A percentile compares a stretch with the other conserved stretches of the same genome.
Conservation (phyloP, 805 yeast species). For the Candida wancherniae region DNA sequence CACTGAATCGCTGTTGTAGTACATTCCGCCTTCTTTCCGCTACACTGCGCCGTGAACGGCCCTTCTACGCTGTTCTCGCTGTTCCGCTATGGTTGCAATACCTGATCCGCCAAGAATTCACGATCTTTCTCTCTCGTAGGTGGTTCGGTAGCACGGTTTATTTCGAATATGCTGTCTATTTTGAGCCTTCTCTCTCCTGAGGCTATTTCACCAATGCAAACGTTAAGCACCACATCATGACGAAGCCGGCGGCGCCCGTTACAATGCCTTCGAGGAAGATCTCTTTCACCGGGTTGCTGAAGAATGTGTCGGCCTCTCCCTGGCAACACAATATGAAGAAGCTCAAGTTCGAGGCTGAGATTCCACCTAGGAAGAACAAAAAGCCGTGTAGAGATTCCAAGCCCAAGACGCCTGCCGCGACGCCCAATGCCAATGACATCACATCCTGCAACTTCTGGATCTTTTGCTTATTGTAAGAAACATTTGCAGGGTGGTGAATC, state of each 20-base stretch:
- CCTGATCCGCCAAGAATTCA: no score
- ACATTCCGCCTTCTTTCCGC: no score
- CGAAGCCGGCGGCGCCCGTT: slow-evolving; percentile 33
- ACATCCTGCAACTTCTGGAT: slow-evolving; percentile 33
- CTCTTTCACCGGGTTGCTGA: slow-evolving; percentile 28
- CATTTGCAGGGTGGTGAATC: no score
- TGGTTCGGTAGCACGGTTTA: no score
- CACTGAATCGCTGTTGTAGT: no score
- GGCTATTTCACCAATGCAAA: slow-evolving; percentile 34
- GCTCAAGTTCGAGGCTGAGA: slow-evolving; percentile 25
- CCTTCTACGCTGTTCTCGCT: no score
- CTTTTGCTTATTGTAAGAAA: slow-evolving; percentile 12
- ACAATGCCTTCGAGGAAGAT: slow-evolving; percentile 30
- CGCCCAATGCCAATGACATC: slow-evolving; percentile 33
- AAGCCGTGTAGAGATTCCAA: slow-evolving; percentile 35
- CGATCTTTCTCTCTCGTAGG: no score
- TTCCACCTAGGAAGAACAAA: slow-evolving; percentile 30
- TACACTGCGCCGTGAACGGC: no score
- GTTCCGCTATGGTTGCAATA: no score
- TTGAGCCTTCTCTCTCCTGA: no score
- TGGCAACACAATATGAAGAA: slow-evolving; percentile 32
- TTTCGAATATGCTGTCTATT: no score
- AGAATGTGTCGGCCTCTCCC: slow-evolving; percentile 21
- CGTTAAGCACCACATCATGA: slow-evolving; percentile 47
- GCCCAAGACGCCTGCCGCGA: slow-evolving; percentile 37